Evolutionary conservation across 2,329 filamentous ascomycete genomes (phyloP), one percentile per base, ranked within the genome.

Genomic region (Ophiostoma montium): DNA sequence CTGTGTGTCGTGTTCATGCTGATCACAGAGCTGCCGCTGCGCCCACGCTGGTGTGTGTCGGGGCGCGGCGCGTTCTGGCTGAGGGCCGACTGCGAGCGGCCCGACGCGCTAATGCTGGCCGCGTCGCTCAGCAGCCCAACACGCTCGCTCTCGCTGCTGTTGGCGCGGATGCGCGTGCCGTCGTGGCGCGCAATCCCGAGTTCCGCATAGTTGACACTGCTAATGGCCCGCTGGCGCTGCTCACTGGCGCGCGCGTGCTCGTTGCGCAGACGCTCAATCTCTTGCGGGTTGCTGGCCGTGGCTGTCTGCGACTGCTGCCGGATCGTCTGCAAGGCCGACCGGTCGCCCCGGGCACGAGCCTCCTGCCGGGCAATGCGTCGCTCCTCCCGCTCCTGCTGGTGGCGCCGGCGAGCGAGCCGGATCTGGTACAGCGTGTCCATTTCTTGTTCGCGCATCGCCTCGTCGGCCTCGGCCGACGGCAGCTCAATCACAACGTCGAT

Each of bases 341-440:
- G 63, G 63, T 94, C 87, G 46, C 84, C 81, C 46, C 81, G 72
- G 49, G 71, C 75, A 46, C 85, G 76, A 11, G 89, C 89, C 55
- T 88, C 84, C 30, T 78, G 70, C 27, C 86, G 73, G 50, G 79
- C 70, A 43, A 76, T 72, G 47, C 86, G 73, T n/a, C 85, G 71
- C 55, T 84, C 80, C 56, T 94, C 86, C 5, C 87, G 80, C 54
- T 92, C 87, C 5, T 78, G 77, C 35, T 82, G 72, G 62, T 94
- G 84, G 50, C 77, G 72, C 47, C 89, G 78, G 48, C 92, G 77
- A 16, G 86, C 80, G 12, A 85, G 62, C 12, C 92, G 82, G 52
- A 96, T 90, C 63, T 94, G 87, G 63, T 94, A 96, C 36, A 96
- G 66, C 0, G 85, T 78, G 54, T 92, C 85, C 92, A 96, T 96